These are phyloP conservation scores for Candida namnaoensis DNA, from an alignment of 805 yeast genomes.

Conservation along the genomic window DNA sequence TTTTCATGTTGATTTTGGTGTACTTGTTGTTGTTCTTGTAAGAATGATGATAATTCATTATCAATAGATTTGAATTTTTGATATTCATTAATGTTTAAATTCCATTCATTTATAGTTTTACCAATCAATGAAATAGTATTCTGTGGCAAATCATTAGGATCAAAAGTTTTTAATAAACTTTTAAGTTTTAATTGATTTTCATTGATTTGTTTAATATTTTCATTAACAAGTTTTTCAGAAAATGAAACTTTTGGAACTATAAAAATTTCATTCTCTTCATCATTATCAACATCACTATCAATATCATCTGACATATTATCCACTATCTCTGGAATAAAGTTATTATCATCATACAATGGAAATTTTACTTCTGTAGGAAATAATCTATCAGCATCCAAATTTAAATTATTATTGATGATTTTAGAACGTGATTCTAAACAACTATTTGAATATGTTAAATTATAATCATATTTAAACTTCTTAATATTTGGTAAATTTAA, in stretches of 20 bases:
- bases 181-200: neutral
- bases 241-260: too few relatives aligned
- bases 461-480: slow-evolving; percentile 38
- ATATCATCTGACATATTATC: too few relatives aligned
- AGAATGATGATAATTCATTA: neutral
- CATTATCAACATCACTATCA: too few relatives aligned
- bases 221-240: too few relatives aligned
- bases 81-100: slow-evolving; percentile 38
- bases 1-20: too few relatives aligned
- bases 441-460: slow-evolving; percentile 33
- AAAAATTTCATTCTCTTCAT: too few relatives aligned
- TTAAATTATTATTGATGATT: slow-evolving; percentile 10
- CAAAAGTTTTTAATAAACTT: neutral
- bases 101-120: slow-evolving; percentile 45
- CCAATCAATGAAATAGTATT: slow-evolving; percentile 28
- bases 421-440: slow-evolving; percentile 23
- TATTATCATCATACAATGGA: neutral
- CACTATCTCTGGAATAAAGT: too few relatives aligned
- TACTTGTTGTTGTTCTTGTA: too few relatives aligned
- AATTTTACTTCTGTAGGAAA: neutral
- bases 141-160: slow-evolving; percentile 1
- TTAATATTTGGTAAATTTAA: slow-evolving; percentile 34
- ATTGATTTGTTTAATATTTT: too few relatives aligned
- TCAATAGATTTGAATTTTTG: slow-evolving; percentile 22
- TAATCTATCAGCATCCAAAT: neutral